These are phyloP conservation scores for Suillus decipiens DNA, from an alignment of 768 basidiomycete species.

Conservation along the genomic window DNA sequence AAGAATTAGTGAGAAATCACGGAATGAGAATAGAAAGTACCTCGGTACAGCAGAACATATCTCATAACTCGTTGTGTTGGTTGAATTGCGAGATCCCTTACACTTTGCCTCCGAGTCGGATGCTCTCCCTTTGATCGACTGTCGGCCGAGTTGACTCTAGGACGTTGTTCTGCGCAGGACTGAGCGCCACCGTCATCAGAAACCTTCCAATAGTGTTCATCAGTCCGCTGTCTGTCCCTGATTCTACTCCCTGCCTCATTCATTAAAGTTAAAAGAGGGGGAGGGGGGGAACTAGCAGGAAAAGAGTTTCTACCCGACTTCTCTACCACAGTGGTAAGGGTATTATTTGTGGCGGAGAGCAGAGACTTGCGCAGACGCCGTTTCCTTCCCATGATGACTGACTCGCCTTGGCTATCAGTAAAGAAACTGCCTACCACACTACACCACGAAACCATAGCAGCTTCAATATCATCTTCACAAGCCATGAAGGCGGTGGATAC, in stretches of 20 bases:
- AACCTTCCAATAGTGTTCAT: conserved; percentile 11
- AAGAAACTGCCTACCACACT: conserved; percentile 40
- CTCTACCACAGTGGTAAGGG: conserved; percentile 8
- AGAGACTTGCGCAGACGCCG: conserved; percentile 27
- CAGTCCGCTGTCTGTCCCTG: conserved; percentile 10
- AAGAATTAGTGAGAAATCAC: conserved; percentile 10
- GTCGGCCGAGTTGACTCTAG: conserved; percentile 3
- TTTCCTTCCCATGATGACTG: conserved; percentile 19
- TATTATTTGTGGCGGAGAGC: conserved; percentile 8
- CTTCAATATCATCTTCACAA: conserved; percentile 52
- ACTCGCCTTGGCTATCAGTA: conserved; percentile 17
- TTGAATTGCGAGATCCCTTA: conserved; percentile 63
- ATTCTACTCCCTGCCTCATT: conserved; percentile 11
- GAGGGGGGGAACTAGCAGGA: conserved; percentile 9
- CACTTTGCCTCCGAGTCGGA: conserved; percentile 28
- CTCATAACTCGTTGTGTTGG: conserved; percentile 66
- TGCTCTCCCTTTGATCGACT: conserved; percentile 7
- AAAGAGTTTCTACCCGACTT: conserved; percentile 8
- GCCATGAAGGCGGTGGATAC: conserved; percentile 61
- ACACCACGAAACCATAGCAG: conserved; percentile 57
- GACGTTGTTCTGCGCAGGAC: conserved; percentile 10
- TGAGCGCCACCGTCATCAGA: neutral
- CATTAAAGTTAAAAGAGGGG: conserved; percentile 15
- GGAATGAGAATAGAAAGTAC: conserved; percentile 33
- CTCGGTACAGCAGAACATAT: conserved; percentile 62